Conservation (phyloP, 1,284 basidiomycete species). For the Omphalotus olearius region DNA sequence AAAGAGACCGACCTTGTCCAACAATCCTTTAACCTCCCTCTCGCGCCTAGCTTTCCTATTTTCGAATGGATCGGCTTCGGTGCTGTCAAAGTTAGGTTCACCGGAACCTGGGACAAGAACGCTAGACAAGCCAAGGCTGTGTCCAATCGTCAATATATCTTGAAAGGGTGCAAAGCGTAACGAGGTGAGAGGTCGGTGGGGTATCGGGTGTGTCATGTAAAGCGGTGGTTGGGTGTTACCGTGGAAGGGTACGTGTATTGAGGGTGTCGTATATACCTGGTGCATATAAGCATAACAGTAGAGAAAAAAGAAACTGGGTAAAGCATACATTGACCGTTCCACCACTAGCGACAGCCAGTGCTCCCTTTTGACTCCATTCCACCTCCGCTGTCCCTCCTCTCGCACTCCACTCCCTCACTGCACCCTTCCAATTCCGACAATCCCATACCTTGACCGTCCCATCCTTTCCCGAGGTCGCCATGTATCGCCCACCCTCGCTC, state of each 20-base stretch:
- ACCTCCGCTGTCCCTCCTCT: slow-evolving; percentile 43
- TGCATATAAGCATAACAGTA: slow-evolving; percentile 22
- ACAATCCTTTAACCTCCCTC: slow-evolving; percentile 84
- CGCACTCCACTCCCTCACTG: slow-evolving; percentile 75
- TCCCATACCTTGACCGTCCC: slow-evolving; percentile 95
- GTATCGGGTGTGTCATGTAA: slow-evolving; percentile 82
- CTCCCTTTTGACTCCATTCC: slow-evolving; percentile 81
- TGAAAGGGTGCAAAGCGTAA: slow-evolving; percentile 89
- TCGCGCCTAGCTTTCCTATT: slow-evolving; percentile 80
- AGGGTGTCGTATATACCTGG: slow-evolving; percentile 61
- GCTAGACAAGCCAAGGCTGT: slow-evolving; percentile 73
- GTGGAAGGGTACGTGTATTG: slow-evolving; percentile 53
- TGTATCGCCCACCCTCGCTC: slow-evolving; percentile 80
- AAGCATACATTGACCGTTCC: slow-evolving; percentile 73
- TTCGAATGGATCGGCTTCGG: slow-evolving; percentile 95
- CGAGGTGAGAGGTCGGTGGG: slow-evolving; percentile 63
- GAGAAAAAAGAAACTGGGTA: slow-evolving; percentile 4
- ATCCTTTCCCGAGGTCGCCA: slow-evolving; percentile 89
- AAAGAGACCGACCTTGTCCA: slow-evolving; percentile 73
- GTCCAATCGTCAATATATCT: slow-evolving; percentile 82
- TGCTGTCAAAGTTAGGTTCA: slow-evolving; percentile 92
- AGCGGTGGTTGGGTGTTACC: slow-evolving; percentile 62
- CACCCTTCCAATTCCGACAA: slow-evolving; percentile 89
- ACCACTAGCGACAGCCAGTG: slow-evolving; percentile 79
- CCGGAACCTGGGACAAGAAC: slow-evolving; percentile 90